Percentiles rank a stretch among this genome's conserved stretches.
phyloP scores from a whole-genome alignment of 352 stramenopile genomes.

The Sclerospora graminicola region DNA sequence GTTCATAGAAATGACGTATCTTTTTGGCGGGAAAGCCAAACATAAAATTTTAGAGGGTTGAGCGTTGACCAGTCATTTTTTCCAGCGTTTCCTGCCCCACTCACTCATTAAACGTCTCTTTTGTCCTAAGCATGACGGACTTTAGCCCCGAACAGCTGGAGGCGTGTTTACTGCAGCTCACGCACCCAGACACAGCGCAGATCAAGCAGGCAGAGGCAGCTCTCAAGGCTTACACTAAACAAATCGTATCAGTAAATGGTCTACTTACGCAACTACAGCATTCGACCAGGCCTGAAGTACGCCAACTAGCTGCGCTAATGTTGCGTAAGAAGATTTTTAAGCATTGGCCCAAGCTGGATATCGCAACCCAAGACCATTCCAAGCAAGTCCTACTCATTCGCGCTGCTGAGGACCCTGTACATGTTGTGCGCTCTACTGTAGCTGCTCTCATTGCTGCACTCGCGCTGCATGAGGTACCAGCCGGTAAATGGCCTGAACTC shows the following conservation, averaged over 20 bases:
- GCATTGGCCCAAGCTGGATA: slow-evolving; percentile 89
- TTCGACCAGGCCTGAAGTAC: slow-evolving; percentile 69
- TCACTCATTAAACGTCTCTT: background rate
- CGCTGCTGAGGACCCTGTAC: slow-evolving; percentile 77
- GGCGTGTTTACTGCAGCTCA: slow-evolving; percentile 84
- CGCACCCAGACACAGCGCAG: slow-evolving; percentile 89
- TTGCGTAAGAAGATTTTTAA: slow-evolving; percentile 91
- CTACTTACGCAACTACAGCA: slow-evolving; percentile 86
- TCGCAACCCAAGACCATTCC: slow-evolving; percentile 53
- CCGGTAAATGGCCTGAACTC: slow-evolving; percentile 86
- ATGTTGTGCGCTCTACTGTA: slow-evolving; percentile 83
- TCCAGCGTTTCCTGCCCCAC: background rate
- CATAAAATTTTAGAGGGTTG: slow-evolving; percentile 12
- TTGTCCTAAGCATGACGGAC: slow-evolving; percentile 40
- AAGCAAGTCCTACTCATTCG: slow-evolving; percentile 85
- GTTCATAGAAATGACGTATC: no score
- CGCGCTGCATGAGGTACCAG: slow-evolving; percentile 64
- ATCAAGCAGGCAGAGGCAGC: slow-evolving; percentile 91
- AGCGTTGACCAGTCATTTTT: slow-evolving; percentile 30
- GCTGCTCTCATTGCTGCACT: slow-evolving; percentile 75
- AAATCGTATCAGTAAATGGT: slow-evolving; percentile 71
- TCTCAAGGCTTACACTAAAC: slow-evolving; percentile 91
- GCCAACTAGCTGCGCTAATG: slow-evolving; percentile 89
- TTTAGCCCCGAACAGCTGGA: slow-evolving; percentile 79
- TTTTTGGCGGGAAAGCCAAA: no score